Conservation (phyloP, 768 basidiomycete genomes). For the Suillus hirtellus region DNA sequence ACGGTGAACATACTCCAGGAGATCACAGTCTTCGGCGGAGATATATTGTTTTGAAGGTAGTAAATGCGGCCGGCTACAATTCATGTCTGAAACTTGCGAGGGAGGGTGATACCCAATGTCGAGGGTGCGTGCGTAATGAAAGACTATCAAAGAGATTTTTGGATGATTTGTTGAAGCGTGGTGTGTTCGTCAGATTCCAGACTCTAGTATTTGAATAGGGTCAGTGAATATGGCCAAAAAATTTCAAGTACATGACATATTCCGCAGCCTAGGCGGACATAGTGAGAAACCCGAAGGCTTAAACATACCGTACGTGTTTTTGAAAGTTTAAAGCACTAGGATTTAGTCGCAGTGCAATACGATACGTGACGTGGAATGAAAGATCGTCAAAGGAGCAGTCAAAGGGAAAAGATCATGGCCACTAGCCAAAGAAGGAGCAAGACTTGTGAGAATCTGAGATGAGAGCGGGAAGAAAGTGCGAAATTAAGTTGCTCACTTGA, state of each 20-base stretch:
- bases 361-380: constrained; percentile 6
- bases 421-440: constrained; percentile 17
- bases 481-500: constrained; percentile 13
- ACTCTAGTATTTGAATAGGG: constrained; percentile 18
- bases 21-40: constrained; percentile 21
- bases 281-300: constrained; percentile 6
- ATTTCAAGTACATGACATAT: constrained; percentile 8
- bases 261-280: constrained; percentile 8
- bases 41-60: constrained; percentile 25
- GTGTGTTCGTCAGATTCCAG: constrained; percentile 23
- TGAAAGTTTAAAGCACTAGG: constrained; percentile 13
- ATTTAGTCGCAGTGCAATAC: background rate
- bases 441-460: background rate
- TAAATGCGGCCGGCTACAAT: constrained; percentile 26
- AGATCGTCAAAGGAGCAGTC: constrained; percentile 15
- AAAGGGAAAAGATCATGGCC: constrained; percentile 16
- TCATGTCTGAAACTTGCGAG: constrained; percentile 13
- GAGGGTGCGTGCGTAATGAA: constrained; percentile 16
- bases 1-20: constrained; percentile 28
- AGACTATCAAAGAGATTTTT: constrained; percentile 7
- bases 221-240: constrained; percentile 13
- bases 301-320: constrained; percentile 29
- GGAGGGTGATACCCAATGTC: constrained; percentile 19
- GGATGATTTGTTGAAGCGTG: constrained; percentile 17
- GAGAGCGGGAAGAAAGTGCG: constrained; percentile 8